Percentiles rank a stretch among this genome's conserved stretches.
Conservation (phyloP, 805 yeast genomes). For the Candida chauliodis region DNA sequence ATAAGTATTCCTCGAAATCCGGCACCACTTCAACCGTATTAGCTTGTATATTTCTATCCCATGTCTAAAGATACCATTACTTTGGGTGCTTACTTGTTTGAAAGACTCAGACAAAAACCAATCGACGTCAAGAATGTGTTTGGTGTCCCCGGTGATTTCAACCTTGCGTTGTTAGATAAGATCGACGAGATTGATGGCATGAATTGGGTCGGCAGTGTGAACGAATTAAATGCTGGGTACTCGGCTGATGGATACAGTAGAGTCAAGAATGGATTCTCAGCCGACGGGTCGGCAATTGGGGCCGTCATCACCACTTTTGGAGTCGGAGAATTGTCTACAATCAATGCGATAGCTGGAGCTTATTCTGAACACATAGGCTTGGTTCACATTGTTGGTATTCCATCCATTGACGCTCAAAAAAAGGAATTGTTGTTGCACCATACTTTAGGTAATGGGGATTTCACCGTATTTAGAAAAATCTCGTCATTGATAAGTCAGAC, state of each 20-base stretch:
- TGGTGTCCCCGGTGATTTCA: constrained; percentile 80
- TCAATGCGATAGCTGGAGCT: constrained; percentile 80
- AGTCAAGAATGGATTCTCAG: constrained; percentile 50
- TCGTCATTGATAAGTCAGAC: constrained; percentile 59
- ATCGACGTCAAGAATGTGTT: constrained; percentile 51
- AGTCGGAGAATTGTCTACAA: constrained; percentile 83
- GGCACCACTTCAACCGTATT: constrained; percentile 99
- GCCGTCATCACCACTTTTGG: constrained; percentile 64
- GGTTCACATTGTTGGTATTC: constrained; percentile 79
- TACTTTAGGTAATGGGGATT: constrained; percentile 39
- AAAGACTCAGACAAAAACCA: constrained; percentile 50
- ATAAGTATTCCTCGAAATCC: constrained; percentile 99
- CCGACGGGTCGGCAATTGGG: constrained; percentile 31
- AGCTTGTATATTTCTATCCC: constrained; percentile 66
- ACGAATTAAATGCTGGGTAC: constrained; percentile 86
- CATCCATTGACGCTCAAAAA: constrained; percentile 21
- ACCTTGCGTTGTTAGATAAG: constrained; percentile 63
- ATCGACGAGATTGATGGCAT: constrained; percentile 46
- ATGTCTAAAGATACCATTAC: constrained; percentile 42
- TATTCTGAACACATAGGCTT: constrained; percentile 77
- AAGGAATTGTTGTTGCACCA: constrained; percentile 7
- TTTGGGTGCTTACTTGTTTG: constrained; percentile 63
- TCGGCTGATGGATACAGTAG: constrained; percentile 87
- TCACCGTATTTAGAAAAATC: constrained; percentile 16
- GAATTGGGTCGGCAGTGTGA: constrained; percentile 81